Conservation (phyloP, 495 filamentous ascomycete species). For the Daldinia concentrica region DNA sequence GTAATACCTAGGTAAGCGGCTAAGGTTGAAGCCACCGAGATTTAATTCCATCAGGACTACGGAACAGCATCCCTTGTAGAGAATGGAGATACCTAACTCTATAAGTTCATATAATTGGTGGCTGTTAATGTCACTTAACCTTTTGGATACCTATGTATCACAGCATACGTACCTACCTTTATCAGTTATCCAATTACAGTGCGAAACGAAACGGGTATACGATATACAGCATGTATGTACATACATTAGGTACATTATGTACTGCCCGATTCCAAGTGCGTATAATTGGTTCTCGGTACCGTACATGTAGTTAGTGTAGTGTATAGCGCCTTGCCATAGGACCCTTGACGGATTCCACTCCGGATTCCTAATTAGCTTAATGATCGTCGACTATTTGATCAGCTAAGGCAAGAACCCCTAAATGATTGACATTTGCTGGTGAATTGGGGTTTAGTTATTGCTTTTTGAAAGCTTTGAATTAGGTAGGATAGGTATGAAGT, state of each 20-base stretch:
- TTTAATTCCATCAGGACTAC: background rate
- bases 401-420: conserved; percentile 16
- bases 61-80: background rate
- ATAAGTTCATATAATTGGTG: conserved; percentile 2
- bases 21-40: conserved; percentile 3
- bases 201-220: conserved; percentile 4
- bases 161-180: no score
- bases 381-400: conserved; percentile 25
- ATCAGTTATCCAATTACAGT: conserved; percentile 18
- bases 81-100: background rate
- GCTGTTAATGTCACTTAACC: background rate
- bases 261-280: no score
- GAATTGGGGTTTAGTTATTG: conserved; percentile 11
- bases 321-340: conserved; percentile 8
- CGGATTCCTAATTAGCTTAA: conserved; percentile 18
- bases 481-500: no score
- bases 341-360: conserved; percentile 20
- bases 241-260: background rate
- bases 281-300: conserved; percentile 13
- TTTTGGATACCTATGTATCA: background rate
- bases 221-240: background rate
- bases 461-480: background rate
- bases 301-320: background rate
- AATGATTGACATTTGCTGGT: conserved; percentile 23
- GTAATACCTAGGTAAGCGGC: conserved; percentile 8